Conservation (phyloP, 345 rosid species). For the Corymbia maculata region DNA sequence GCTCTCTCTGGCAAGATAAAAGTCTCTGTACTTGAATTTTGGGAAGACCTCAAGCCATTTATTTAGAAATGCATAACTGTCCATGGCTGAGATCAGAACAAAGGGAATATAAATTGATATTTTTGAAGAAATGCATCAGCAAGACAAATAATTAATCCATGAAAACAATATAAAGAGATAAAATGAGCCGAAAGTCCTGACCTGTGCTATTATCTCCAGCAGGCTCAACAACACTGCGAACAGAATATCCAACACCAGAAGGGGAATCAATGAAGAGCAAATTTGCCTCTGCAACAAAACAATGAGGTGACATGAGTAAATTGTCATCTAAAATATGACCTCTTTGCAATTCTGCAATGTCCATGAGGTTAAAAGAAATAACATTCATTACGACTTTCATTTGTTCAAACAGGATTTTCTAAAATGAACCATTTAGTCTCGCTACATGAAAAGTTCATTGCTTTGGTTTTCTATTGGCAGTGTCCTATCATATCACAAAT, state of each 20-base stretch:
- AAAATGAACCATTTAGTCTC: neutral
- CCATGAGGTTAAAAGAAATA: neutral
- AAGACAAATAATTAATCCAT: neutral
- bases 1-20: neutral
- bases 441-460: neutral
- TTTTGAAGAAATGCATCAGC: neutral
- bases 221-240: neutral
- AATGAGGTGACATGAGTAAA: neutral
- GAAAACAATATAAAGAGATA: neutral
- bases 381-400: neutral
- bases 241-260: neutral
- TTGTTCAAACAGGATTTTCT: neutral
- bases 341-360: neutral
- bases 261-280: neutral
- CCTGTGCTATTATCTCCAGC: neutral
- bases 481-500: neutral
- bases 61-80: neutral
- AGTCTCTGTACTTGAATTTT: neutral
- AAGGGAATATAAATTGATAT: neutral
- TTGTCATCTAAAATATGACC: neutral
- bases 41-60: neutral
- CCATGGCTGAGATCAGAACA: neutral
- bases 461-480: neutral
- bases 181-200: fast-evolving
- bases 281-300: neutral